Conservation (phyloP, 176 grass and related monocot species). For the Oryza nivara region DNA sequence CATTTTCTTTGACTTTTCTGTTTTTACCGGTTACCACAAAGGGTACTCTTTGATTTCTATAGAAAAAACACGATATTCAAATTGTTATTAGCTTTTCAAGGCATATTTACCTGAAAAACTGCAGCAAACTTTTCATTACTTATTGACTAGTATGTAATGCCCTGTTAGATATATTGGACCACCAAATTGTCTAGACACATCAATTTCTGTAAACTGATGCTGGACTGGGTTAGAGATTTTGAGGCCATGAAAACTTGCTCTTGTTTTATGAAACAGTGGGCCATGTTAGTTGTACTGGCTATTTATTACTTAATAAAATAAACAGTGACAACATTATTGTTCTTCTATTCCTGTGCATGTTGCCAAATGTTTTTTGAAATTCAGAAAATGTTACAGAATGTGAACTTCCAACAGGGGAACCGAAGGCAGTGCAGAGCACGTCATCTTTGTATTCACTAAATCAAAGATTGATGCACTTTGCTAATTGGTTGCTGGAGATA, state of each 20-base stretch:
- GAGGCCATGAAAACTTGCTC: not conserved
- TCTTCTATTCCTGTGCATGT: not conserved
- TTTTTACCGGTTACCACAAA: not conserved
- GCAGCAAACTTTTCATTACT: not conserved
- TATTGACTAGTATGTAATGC: not conserved
- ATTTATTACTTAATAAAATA: not conserved
- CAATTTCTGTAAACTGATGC: not conserved
- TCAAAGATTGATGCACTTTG: slow-evolving; percentile 62
- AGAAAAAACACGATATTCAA: not conserved
- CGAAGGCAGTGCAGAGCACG: not conserved
- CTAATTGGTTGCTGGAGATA: slow-evolving; percentile 76
- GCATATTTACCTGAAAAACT: not conserved
- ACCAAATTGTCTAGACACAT: not conserved
- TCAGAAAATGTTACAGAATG: not conserved
- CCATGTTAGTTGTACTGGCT: not conserved
- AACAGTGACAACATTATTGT: not conserved
- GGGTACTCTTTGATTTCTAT: not conserved
- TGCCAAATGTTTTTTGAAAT: not conserved
- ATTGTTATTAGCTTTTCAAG: not conserved
- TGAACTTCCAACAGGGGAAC: not conserved
- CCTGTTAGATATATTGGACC: not conserved
- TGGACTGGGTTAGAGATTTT: not conserved
- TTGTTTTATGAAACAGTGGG: not conserved
- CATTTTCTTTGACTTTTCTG: not conserved
- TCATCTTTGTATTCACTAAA: slow-evolving; percentile 65